These are phyloP conservation scores for Rhizomucor pusillus DNA, from an alignment of 371 early-diverging fungal genomes.

Conservation along the genomic window DNA sequence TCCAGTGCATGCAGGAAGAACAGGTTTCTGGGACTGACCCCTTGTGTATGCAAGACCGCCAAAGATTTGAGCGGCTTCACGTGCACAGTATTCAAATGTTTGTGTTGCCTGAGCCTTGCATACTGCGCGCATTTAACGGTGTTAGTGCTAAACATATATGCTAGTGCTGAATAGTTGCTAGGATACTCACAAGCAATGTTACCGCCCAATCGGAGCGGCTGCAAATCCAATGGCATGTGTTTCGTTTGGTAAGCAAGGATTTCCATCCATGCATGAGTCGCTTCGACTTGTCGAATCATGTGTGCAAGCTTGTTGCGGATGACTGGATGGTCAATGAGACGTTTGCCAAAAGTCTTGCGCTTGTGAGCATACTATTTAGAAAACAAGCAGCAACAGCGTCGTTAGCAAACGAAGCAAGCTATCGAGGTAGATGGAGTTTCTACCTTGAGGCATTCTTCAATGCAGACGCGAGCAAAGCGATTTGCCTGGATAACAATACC, in stretches of 20 bases:
- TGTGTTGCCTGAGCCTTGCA: slow-evolving; percentile 86
- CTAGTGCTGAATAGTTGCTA: not conserved
- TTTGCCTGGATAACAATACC: slow-evolving; percentile 85
- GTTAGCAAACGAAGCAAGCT: not conserved
- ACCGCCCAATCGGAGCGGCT: slow-evolving; percentile 76
- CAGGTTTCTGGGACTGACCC: slow-evolving; percentile 40
- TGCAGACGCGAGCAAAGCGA: slow-evolving; percentile 83
- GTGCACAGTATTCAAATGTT: slow-evolving; percentile 84
- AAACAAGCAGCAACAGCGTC: too few species aligned
- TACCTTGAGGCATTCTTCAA: slow-evolving; percentile 78
- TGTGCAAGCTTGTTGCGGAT: slow-evolving; percentile 67
- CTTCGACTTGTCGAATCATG: slow-evolving; percentile 86
- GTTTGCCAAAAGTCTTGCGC: slow-evolving; percentile 84
- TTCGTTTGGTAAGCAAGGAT: slow-evolving; percentile 63
- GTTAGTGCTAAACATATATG: not conserved
- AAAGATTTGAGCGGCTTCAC: slow-evolving; percentile 92
- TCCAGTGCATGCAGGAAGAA: not conserved
- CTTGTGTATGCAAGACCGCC: slow-evolving; percentile 86
- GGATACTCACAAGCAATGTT: slow-evolving; percentile 71
- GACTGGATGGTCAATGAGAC: slow-evolving; percentile 73
- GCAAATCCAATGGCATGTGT: slow-evolving; percentile 63
- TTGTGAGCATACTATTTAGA: slow-evolving; percentile 71
- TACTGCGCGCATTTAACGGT: too few species aligned
- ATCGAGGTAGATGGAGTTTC: too few species aligned
- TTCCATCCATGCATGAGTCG: slow-evolving; percentile 88